These are phyloP conservation scores for Aspergillus calidoustus DNA, from an alignment of 2,329 filamentous ascomycete genomes.

Conservation along the genomic window DNA sequence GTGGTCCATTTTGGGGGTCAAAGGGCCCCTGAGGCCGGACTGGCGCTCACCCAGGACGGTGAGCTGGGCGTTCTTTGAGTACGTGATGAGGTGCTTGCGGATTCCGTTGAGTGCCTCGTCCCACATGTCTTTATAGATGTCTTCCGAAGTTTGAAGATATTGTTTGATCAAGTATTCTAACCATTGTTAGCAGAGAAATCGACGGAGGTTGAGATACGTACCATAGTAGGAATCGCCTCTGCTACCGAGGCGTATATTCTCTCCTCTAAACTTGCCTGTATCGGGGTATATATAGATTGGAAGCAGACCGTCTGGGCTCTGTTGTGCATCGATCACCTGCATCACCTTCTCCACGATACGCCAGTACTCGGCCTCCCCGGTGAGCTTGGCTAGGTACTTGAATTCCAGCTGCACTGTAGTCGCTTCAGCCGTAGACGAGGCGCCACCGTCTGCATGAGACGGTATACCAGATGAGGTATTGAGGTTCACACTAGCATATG, in stretches of 20 bases:
- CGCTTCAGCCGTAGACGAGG: constrained; percentile 91
- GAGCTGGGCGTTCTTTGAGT: constrained; percentile 77
- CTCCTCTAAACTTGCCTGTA: constrained; percentile 76
- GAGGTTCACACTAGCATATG: constrained; percentile 88
- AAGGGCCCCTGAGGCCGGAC: constrained; percentile 65
- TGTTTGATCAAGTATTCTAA: constrained; percentile 96
- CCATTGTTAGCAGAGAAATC: neutral
- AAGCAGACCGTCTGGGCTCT: constrained; percentile 77
- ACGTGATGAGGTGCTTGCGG: constrained; percentile 89
- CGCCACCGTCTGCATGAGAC: constrained; percentile 83
- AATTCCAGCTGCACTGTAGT: constrained; percentile 93
- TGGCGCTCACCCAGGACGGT: constrained; percentile 91
- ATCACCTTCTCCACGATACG: constrained; percentile 89
- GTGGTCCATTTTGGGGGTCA: constrained; percentile 96
- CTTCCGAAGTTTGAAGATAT: constrained; percentile 87
- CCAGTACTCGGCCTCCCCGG: constrained; percentile 92
- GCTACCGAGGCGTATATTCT: constrained; percentile 89
- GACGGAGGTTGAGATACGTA: constrained; percentile 29
- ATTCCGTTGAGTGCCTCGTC: constrained; percentile 81
- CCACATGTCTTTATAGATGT: constrained; percentile 93
- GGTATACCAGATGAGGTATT: constrained; percentile 74
- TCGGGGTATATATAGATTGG: constrained; percentile 89
- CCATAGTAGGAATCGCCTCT: constrained; percentile 95
- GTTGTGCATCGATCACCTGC: constrained; percentile 83
- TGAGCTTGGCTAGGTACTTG: constrained; percentile 94